Evolutionary conservation across 768 basidiomycete species (phyloP).

Genomic region (Suillus americanus): DNA sequence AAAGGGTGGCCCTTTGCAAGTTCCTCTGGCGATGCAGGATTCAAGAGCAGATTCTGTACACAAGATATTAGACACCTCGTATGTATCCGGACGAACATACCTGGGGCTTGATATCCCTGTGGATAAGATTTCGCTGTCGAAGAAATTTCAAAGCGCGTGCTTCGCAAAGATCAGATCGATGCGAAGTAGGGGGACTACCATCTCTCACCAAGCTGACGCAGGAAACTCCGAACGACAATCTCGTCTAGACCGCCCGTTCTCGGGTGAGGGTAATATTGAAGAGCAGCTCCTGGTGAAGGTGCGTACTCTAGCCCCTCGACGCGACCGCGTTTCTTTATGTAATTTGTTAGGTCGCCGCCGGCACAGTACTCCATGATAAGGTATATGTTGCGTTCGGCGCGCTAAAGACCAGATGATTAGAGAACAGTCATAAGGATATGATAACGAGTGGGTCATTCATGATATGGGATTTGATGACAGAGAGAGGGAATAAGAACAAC

Average conservation of each 20-base stretch:
- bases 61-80: conserved; percentile 10
- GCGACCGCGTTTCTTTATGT: conserved; percentile 96
- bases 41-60: conserved; percentile 81
- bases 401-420: conserved; percentile 38
- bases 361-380: conserved; percentile 98
- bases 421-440: neutral
- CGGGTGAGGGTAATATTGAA: conserved; percentile 90
- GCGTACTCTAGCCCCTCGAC: conserved; percentile 86
- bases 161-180: conserved; percentile 27
- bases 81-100: conserved; percentile 29
- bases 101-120: conserved; percentile 98
- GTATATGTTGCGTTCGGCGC: conserved; percentile 79
- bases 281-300: conserved; percentile 64
- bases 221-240: conserved; percentile 86
- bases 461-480: neutral
- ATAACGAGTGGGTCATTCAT: neutral
- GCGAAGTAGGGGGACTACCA: neutral
- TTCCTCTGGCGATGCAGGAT: conserved; percentile 77
- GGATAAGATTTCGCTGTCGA: conserved; percentile 84
- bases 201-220: conserved; percentile 80
- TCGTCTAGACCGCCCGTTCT: conserved; percentile 88
- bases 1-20: conserved; percentile 84
- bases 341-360: conserved; percentile 93
- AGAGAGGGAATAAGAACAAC: neutral
- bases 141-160: conserved; percentile 94